phyloP scores from a whole-genome alignment of 1,139 yeast genomes.

The Yamadazyma sp. region DNA sequence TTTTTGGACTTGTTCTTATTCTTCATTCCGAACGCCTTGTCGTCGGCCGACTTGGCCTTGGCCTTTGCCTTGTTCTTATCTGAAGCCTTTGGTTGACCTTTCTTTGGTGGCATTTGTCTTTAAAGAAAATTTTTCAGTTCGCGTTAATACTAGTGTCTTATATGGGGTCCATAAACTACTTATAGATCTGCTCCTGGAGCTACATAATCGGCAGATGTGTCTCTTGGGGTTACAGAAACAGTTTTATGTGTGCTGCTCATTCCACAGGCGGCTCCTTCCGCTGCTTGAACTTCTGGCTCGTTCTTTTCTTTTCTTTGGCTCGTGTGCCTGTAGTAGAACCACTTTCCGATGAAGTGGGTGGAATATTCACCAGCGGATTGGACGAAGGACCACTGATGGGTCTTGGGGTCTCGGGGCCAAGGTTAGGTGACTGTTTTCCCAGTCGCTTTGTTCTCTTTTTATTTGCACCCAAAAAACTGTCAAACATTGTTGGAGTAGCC shows the following conservation, averaged over 20 bases:
- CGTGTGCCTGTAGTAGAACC: background rate
- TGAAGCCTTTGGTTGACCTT: constrained; percentile 56
- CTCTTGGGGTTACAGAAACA: too few relatives aligned
- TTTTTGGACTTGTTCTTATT: constrained; percentile 91
- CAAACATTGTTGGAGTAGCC: constrained; percentile 23
- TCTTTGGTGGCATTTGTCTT: constrained; percentile 66
- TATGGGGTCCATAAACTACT: too few relatives aligned
- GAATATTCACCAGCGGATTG: background rate
- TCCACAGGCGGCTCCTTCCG: background rate
- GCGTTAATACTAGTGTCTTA: background rate
- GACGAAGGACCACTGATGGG: background rate
- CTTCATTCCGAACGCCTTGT: constrained; percentile 92
- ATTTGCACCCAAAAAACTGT: constrained; percentile 24
- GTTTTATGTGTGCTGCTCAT: too few relatives aligned
- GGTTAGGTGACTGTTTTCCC: constrained; percentile 9
- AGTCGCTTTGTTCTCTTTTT: constrained; percentile 27
- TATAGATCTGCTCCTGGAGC: too few relatives aligned
- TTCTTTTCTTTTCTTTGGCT: constrained; percentile 5
- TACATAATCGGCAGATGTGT: too few relatives aligned
- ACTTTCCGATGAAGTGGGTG: background rate
- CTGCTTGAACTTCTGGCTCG: background rate
- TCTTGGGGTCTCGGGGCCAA: background rate
- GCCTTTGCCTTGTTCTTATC: constrained; percentile 67
- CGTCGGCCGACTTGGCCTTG: constrained; percentile 70
- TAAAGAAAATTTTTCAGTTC: constrained; percentile 1